Conservation (phyloP, 208 protist species). For the Herpetomonas samuelpessoai region DNA sequence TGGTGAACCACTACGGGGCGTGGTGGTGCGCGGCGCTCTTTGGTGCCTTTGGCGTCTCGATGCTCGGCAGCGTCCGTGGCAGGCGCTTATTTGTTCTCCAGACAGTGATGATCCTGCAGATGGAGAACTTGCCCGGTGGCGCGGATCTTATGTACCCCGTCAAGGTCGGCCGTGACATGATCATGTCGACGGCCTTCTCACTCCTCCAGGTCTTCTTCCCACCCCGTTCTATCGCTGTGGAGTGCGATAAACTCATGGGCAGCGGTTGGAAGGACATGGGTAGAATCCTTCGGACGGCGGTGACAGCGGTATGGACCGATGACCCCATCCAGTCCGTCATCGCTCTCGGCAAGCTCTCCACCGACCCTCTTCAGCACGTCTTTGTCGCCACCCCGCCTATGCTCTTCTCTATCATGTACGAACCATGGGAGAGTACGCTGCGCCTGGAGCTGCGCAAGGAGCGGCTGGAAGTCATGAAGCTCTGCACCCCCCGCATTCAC, state of each 20-base stretch:
- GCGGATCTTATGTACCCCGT: constrained; percentile 18
- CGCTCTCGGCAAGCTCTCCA: constrained; percentile 24
- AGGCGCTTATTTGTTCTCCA: constrained; percentile 21
- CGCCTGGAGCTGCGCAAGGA: constrained; percentile 53
- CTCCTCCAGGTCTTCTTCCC: constrained; percentile 41
- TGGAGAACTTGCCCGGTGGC: constrained; percentile 13
- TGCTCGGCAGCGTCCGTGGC: constrained; percentile 25
- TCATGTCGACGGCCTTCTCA: constrained; percentile 33
- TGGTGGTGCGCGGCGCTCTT: constrained; percentile 40
- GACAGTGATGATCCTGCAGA: constrained; percentile 32
- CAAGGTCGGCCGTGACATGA: constrained; percentile 40
- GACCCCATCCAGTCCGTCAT: constrained; percentile 41
- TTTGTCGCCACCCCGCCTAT: constrained; percentile 18
- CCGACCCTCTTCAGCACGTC: constrained; percentile 34
- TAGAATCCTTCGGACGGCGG: constrained; percentile 23
- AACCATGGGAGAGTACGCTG: constrained; percentile 55
- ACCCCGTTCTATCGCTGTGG: constrained; percentile 24
- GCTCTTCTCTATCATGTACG: constrained; percentile 51
- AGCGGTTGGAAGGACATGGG: constrained; percentile 25
- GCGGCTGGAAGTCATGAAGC: constrained; percentile 29
- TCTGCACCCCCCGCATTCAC: constrained; percentile 39
- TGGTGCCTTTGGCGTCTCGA: constrained; percentile 19
- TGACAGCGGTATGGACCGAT: constrained; percentile 45
- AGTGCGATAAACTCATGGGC: constrained; percentile 32
- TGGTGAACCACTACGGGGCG: constrained; percentile 10